Evolutionary conservation across 768 basidiomycete genomes (phyloP).

Genomic region (Pseudohyphozyma bogoriensis): DNA sequence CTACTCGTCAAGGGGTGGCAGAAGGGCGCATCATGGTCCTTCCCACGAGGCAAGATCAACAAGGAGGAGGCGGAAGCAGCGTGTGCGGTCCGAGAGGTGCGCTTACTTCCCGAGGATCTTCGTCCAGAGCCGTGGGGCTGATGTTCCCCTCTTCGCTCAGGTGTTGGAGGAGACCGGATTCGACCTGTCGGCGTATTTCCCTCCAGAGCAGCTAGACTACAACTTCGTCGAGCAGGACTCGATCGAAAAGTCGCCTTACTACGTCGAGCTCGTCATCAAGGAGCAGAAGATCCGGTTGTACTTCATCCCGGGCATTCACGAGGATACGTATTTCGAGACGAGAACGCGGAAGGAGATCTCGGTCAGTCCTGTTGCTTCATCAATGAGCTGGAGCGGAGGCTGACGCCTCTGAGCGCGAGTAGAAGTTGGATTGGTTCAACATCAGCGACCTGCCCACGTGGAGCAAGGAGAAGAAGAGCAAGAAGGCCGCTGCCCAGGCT

Average conservation of each 20-base stretch:
- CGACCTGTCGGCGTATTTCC: constrained; percentile 45
- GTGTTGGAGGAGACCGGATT: constrained; percentile 96
- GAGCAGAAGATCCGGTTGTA: constrained; percentile 86
- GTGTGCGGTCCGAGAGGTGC: constrained; percentile 86
- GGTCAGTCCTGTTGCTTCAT: constrained; percentile 2
- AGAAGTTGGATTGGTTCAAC: constrained; percentile 97
- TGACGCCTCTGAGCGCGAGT: background rate
- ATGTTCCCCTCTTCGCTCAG: constrained; percentile 41
- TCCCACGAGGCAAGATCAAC: constrained; percentile 99
- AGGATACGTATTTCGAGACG: constrained; percentile 80
- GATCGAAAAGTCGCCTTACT: constrained; percentile 47
- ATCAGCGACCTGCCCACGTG: constrained; percentile 84
- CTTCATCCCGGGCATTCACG: constrained; percentile 76
- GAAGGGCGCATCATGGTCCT: constrained; percentile 93
- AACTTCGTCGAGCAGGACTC: constrained; percentile 37
- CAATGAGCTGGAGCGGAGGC: too few species aligned
- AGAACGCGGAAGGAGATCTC: constrained; percentile 90
- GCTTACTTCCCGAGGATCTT: constrained; percentile 29
- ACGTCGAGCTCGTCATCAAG: constrained; percentile 74
- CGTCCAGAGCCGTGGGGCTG: background rate
- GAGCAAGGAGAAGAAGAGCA: constrained; percentile 43
- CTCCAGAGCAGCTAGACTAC: constrained; percentile 37
- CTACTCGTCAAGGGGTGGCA: constrained; percentile 99
- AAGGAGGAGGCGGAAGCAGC: constrained; percentile 70
- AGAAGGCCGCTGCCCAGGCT: constrained; percentile 34